These are phyloP conservation scores for Filobasidium uniguttulatum DNA, from an alignment of 1,284 basidiomycete genomes.

Conservation along the genomic window DNA sequence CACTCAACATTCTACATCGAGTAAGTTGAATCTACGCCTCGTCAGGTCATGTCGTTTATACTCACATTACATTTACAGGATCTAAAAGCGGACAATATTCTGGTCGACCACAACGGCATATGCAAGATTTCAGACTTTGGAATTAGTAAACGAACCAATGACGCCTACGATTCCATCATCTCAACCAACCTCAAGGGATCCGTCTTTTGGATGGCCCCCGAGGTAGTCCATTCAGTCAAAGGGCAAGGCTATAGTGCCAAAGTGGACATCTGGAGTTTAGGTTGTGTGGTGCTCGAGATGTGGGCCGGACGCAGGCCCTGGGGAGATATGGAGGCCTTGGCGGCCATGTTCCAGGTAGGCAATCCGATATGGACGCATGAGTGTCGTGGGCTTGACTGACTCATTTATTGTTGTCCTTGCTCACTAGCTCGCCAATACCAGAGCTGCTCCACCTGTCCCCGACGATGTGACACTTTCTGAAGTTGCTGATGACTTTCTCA, in stretches of 20 bases:
- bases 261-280: slow-evolving; percentile 96
- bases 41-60: neutral
- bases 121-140: slow-evolving; percentile 96
- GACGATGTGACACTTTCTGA: slow-evolving; percentile 59
- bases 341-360: slow-evolving; percentile 82
- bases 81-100: slow-evolving; percentile 94
- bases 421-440: slow-evolving; percentile 38
- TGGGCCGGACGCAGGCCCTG: slow-evolving; percentile 90
- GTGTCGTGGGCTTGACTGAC: neutral
- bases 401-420: neutral
- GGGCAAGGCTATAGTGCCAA: slow-evolving; percentile 85
- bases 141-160: slow-evolving; percentile 70
- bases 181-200: slow-evolving; percentile 90
- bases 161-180: slow-evolving; percentile 66
- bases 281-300: slow-evolving; percentile 97
- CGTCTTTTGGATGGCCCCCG: slow-evolving; percentile 99
- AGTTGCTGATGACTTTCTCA: slow-evolving; percentile 72
- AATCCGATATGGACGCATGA: too few relatives aligned
- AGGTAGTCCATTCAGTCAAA: slow-evolving; percentile 53
- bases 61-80: slow-evolving; percentile 44
- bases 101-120: slow-evolving; percentile 80
- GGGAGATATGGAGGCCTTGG: slow-evolving; percentile 74
- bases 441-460: slow-evolving; percentile 77
- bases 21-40: slow-evolving; percentile 38
- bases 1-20: slow-evolving; percentile 79